Conservation (phyloP, 768 basidiomycete species). For the Podaxis mareebaensis region DNA sequence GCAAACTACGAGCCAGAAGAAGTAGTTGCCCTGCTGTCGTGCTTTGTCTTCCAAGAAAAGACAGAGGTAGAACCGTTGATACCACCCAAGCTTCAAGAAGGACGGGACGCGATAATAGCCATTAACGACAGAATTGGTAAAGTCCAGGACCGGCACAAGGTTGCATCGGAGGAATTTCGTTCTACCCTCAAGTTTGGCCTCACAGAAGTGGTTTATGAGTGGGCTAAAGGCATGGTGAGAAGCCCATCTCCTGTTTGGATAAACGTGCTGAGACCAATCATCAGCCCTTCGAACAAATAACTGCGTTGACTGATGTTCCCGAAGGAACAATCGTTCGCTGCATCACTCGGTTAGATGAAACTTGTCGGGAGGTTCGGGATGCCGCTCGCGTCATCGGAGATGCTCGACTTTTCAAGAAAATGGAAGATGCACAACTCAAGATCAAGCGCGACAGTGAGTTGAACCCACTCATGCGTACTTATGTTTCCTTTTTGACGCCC, state of each 20-base stretch:
- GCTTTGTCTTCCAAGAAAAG: constrained; percentile 98
- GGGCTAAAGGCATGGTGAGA: constrained; percentile 97
- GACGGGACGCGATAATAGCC: constrained; percentile 72
- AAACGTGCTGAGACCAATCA: not conserved
- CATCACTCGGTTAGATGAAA: constrained; percentile 95
- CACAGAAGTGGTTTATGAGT: constrained; percentile 97
- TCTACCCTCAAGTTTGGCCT: constrained; percentile 86
- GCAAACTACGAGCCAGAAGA: constrained; percentile 92
- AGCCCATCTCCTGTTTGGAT: not conserved
- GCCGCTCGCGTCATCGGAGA: constrained; percentile 98
- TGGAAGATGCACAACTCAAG: constrained; percentile 92
- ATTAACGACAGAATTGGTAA: constrained; percentile 79
- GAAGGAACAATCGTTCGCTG: constrained; percentile 97
- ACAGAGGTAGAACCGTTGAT: constrained; percentile 86
- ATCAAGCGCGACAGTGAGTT: constrained; percentile 95
- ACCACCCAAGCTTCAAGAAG: constrained; percentile 76
- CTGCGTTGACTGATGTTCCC: constrained; percentile 86
- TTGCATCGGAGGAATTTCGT: constrained; percentile 77
- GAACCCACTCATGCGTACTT: not conserved
- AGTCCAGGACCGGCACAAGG: constrained; percentile 80
- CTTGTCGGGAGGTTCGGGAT: constrained; percentile 94
- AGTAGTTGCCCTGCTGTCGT: constrained; percentile 92
- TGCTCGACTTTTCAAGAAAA: constrained; percentile 93
- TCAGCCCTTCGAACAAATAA: constrained; percentile 96
- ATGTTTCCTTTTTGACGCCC: constrained; percentile 9